Conservation (phyloP, 2,329 filamentous ascomycete species). For the Penicillium sp. region DNA sequence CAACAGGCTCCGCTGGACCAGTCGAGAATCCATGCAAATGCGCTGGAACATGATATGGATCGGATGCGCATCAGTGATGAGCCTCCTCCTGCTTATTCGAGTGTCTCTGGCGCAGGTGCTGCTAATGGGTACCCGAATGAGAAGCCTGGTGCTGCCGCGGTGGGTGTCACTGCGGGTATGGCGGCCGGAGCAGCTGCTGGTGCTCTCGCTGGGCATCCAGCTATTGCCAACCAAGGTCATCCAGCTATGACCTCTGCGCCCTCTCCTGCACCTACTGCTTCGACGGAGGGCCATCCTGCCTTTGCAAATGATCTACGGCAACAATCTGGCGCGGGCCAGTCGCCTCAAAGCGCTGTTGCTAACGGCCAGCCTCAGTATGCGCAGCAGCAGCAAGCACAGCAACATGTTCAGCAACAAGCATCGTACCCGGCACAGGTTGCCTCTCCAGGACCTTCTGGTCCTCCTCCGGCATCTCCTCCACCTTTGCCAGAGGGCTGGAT, state of each 20-base stretch:
- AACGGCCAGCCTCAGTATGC: constrained; percentile 31
- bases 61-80: constrained; percentile 80
- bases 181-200: constrained; percentile 20
- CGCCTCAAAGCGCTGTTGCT: constrained; percentile 47
- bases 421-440: constrained; percentile 32
- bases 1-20: constrained; percentile 33
- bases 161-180: constrained; percentile 20
- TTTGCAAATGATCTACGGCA: constrained; percentile 82
- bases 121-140: constrained; percentile 74
- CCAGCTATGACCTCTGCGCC: constrained; percentile 27
- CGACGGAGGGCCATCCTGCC: constrained; percentile 73
- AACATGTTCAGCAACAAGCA: not conserved
- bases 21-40: constrained; percentile 63
- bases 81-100: constrained; percentile 94
- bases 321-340: constrained; percentile 44
- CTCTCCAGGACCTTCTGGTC: constrained; percentile 48
- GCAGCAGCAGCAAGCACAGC: constrained; percentile 5
- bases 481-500: constrained; percentile 98
- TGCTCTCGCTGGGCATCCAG: constrained; percentile 34
- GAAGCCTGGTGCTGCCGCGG: constrained; percentile 65
- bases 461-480: constrained; percentile 81
- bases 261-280: constrained; percentile 39
- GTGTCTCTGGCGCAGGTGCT: constrained; percentile 61
- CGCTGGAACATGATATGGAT: constrained; percentile 85
- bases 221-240: constrained; percentile 30